These are phyloP conservation scores for Melastoma malabathricum DNA, from an alignment of 345 rosid species.

Conservation along the genomic window DNA sequence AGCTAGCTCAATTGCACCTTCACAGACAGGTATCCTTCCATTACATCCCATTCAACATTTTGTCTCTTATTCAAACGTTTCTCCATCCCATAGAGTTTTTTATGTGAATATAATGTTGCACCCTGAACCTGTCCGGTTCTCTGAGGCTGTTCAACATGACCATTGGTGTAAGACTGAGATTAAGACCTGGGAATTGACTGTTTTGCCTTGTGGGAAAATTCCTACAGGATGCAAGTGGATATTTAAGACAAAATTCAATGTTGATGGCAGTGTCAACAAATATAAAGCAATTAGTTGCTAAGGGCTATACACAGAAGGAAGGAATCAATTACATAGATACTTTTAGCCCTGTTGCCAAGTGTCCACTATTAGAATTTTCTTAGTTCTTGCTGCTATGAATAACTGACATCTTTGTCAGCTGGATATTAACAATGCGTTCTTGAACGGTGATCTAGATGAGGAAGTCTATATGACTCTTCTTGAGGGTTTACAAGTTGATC, in stretches of 20 bases:
- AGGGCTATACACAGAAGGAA: not conserved
- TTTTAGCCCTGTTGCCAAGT: not conserved
- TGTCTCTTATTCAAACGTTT: not conserved
- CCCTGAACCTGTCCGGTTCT: not conserved
- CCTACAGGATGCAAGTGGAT: not conserved
- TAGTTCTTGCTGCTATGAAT: not conserved
- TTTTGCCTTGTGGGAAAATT: not conserved
- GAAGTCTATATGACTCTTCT: not conserved
- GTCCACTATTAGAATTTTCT: not conserved
- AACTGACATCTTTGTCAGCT: not conserved
- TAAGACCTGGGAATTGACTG: not conserved
- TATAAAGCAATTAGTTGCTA: too few relatives aligned
- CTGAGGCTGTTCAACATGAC: not conserved
- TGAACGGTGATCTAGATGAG: not conserved
- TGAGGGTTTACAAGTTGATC: too few relatives aligned
- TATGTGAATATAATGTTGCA: not conserved
- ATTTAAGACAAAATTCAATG: too few relatives aligned
- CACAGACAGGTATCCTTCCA: too few relatives aligned
- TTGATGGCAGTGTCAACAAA: too few relatives aligned
- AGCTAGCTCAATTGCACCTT: too few relatives aligned
- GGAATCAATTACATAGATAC: not conserved
- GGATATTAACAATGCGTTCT: conserved; percentile 2
- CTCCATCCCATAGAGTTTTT: not conserved
- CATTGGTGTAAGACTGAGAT: not conserved
- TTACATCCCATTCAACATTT: too few relatives aligned